phyloP scores from a whole-genome alignment of 192 early-diverging fungal species.

The Coemansia asiatica region DNA sequence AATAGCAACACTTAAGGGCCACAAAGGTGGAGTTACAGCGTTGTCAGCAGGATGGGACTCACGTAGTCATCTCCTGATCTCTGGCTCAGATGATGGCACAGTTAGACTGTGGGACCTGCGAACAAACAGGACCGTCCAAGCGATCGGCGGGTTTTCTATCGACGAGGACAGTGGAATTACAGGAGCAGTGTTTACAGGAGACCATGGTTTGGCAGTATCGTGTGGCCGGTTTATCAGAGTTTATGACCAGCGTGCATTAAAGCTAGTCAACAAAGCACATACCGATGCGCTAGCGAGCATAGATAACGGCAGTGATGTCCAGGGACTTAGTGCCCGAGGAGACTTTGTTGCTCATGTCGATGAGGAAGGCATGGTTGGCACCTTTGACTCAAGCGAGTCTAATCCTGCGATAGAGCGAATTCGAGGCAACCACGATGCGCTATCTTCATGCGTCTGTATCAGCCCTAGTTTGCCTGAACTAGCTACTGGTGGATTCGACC shows the following conservation, averaged over 20 bases:
- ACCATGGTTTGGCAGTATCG: constrained; percentile 21
- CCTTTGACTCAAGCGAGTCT: constrained; percentile 33
- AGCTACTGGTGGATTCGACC: constrained; percentile 45
- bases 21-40: constrained; percentile 22
- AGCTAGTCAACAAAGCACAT: neutral
- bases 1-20: constrained; percentile 14
- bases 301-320: constrained; percentile 20
- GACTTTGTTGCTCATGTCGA: constrained; percentile 54
- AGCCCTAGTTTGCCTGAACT: constrained; percentile 28
- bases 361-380: constrained; percentile 25
- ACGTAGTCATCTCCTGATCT: constrained; percentile 22
- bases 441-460: constrained; percentile 40
- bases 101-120: constrained; percentile 42
- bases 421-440: constrained; percentile 20
- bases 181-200: constrained; percentile 21
- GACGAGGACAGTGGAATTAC: constrained; percentile 16
- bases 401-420: constrained; percentile 6
- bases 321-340: constrained; percentile 37
- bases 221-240: constrained; percentile 17
- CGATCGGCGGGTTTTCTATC: constrained; percentile 17
- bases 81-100: constrained; percentile 46
- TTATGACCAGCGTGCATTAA: constrained; percentile 31
- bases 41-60: constrained; percentile 24
- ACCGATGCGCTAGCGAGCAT: neutral
- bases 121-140: constrained; percentile 8